Base-by-base conservation (phyloP, 2,329 filamentous ascomycete species). In the Hypoxylon sp. region DNA sequence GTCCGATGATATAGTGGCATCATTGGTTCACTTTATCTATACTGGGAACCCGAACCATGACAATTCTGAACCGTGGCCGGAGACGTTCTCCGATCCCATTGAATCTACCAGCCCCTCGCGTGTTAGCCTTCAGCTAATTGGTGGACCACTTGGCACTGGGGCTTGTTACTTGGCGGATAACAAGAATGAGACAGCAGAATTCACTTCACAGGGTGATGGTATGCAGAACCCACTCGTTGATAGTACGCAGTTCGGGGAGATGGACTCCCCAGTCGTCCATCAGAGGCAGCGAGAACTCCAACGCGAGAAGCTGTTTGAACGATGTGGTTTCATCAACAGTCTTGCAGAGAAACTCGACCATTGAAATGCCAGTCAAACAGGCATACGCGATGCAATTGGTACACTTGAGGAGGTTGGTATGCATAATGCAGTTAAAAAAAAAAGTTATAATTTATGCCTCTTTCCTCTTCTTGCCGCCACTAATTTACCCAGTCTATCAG, bases 261-360 rank as follows among this genome's bases (percentile, higher is more conserved):
- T 52, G 48, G 29, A 10, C 11, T 52, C 27, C 6, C 27, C 27
- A n/a, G 15, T 35, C 11, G 8, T 11, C 6, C 48, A 52, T 4
- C 29, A 24, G 17, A 52, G 48, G n/a, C 19, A 52, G n/a, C 48
- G n/a, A 3, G 48, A 52, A n/a, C 27, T 52, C 17, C 48, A 52
- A 35, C 48, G 29, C 3, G 48, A 52, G 15, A 52, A 11, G 17
- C 29, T 52, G 13, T 35, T 52, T 1, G 29, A 52, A 15, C 27
- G 48, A 32, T 52, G 48, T 35, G 48, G 15, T 8, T 52, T 52
- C 21, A 52, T 52, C 29, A 19, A 24, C 24, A 53, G n/a, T 13
- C 50, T 37, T 24, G 29, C 50, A 6, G 31, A 53, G 19, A 53
- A 37, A 17, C 31, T 37, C 6, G 31, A 17, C 13, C 27, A 51